Evolutionary conservation across 2,329 filamentous ascomycete genomes (phyloP), one percentile per base, ranked within the genome.

Genomic region (Emmonsia crescens): DNA sequence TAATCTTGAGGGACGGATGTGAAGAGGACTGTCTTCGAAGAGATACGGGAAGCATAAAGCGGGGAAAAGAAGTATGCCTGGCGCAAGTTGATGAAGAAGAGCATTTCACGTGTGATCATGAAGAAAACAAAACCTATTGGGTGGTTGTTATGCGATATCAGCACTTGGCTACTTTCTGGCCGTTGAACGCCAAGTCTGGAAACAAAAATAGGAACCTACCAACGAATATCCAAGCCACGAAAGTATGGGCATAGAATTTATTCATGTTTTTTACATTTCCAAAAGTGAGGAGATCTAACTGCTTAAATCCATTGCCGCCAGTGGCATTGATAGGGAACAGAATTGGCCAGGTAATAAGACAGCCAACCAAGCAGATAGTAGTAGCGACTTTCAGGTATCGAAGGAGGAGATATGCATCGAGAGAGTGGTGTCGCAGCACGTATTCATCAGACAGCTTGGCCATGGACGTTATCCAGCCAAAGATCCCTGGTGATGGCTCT

Each of bases 61-160:
- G 91, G 91, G 12, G 91, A 92, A 61, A 95, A 83, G 48, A 95
- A 84, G 76, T 95, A 96, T 0, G 93, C 93, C 76, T 97, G 93
- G 65, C 92, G 89, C 59, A 97, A 77, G 70, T 95, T 96, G 78
- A 96, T 88, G 75, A 90, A 96, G 81, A 87, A 96, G 68, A 97
- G 88, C 71, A 85, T 87, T 75, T 97, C 93, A 62, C 93, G 84
- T 61, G 91, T 88, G 65, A 97, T 85, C 70, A 90, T 87, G 76
- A 89, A 94, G 74, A 97, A 87, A 66, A 97, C 82, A 72, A 97
- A 97, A 54, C 84, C 77, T 78, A 52, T n/a, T n/a, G n/a, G n/a
- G n/a, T 14, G 36, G 51, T 21, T 16, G 46, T n/a, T 38, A 14
- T n/a, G 2, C 24, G 16, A 31, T 54, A 51, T 61, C 55, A 54